Evolutionary conservation across 441 rosid species (phyloP).

Genomic region (Arabidopsis lyrata): DNA sequence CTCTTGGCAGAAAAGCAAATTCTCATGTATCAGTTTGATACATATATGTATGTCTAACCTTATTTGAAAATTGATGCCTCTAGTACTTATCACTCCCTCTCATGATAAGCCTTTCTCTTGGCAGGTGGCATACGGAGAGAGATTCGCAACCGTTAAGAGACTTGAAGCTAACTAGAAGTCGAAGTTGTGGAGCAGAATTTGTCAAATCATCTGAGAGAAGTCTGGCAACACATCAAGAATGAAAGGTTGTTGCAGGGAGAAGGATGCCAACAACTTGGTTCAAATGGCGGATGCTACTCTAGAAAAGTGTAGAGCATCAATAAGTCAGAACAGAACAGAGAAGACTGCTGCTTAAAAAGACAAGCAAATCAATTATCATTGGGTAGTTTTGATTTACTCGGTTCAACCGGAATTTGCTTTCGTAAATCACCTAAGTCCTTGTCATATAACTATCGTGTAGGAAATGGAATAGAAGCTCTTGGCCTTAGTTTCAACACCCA

Average conservation of each 20-base stretch:
- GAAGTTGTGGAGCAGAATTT: constrained; percentile 19
- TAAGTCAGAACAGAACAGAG: neutral
- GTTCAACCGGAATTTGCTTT: neutral
- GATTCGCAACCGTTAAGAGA: too few species aligned
- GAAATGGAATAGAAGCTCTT: constrained; percentile 47
- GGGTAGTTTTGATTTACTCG: constrained; percentile 49
- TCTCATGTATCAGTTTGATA: too few species aligned
- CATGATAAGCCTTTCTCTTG: too few species aligned
- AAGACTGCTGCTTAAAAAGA: constrained; percentile 40
- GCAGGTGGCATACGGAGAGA: too few species aligned
- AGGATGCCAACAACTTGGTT: constrained; percentile 43
- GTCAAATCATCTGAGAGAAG: constrained; percentile 46
- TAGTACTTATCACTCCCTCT: too few species aligned
- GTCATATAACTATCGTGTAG: constrained; percentile 30
- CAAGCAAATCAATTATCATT: constrained; percentile 50
- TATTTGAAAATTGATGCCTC: too few species aligned
- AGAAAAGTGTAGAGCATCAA: constrained; percentile 8
- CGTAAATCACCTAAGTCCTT: neutral
- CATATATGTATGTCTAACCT: too few species aligned
- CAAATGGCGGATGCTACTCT: constrained; percentile 29
- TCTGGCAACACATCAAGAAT: constrained; percentile 45
- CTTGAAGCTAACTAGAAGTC: too few species aligned
- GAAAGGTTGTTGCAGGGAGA: constrained; percentile 40
- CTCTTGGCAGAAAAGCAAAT: too few species aligned
- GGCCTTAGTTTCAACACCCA: constrained; percentile 50